Percentiles rank a stretch among this genome's conserved stretches.
Conservation (phyloP, 345 rosid species). For the Hibiscus syriacus region DNA sequence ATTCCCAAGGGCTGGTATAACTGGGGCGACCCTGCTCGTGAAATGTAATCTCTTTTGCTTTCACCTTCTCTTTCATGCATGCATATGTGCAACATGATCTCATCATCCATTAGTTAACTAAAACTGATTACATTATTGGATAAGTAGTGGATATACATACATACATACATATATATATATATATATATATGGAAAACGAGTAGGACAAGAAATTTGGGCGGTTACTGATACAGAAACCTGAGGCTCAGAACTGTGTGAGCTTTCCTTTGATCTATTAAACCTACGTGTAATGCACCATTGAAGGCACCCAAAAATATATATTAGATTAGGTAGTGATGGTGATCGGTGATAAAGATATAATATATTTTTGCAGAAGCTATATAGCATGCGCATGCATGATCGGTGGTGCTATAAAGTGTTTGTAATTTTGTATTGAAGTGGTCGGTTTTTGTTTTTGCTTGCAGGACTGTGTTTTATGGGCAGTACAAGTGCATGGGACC, state of each 20-base stretch:
- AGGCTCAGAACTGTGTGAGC: background rate
- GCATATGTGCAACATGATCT: background rate
- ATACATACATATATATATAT: no score
- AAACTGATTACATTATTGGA: background rate
- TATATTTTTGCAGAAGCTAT: background rate
- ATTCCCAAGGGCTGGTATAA: slow-evolving; percentile 91
- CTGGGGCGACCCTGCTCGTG: slow-evolving; percentile 80
- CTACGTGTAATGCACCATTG: slow-evolving; percentile 14
- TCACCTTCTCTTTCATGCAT: background rate
- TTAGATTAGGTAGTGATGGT: background rate
- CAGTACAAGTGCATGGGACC: slow-evolving; percentile 89
- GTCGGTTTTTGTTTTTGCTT: background rate
- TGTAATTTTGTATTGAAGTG: slow-evolving; percentile 1
- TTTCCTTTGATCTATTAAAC: background rate
- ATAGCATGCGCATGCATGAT: slow-evolving; percentile 3
- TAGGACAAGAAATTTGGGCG: background rate
- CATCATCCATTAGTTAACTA: background rate
- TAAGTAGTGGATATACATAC: background rate
- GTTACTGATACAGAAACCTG: background rate
- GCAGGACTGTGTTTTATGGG: slow-evolving; percentile 96
- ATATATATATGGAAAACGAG: background rate
- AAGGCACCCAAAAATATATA: background rate
- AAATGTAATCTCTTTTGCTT: background rate
- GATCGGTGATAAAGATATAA: background rate
- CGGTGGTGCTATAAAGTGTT: background rate